These are phyloP conservation scores for Tetrahymena malaccensis DNA, from an alignment of 73 alveolate genomes.

Conservation along the genomic window DNA sequence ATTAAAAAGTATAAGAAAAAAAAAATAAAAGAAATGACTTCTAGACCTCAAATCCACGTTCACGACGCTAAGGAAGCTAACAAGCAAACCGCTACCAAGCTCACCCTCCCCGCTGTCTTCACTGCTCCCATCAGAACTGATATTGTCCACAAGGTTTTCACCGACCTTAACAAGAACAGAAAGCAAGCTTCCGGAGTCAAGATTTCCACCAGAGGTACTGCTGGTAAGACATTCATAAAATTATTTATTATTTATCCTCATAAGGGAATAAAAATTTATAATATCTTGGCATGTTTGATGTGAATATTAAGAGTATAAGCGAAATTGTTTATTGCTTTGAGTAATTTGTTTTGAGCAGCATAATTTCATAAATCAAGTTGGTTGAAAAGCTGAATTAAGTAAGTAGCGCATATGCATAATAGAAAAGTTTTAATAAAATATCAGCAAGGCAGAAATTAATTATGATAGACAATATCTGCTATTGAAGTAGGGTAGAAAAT, in stretches of 20 bases:
- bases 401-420: background rate
- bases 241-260: background rate
- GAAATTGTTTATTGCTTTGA: background rate
- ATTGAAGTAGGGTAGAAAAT: background rate
- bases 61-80: slow-evolving; percentile 52
- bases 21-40: slow-evolving; percentile 53
- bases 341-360: background rate
- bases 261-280: background rate
- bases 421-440: background rate
- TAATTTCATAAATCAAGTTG: background rate
- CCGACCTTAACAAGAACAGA: slow-evolving; percentile 90
- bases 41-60: slow-evolving; percentile 77
- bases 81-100: slow-evolving; percentile 63
- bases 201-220: slow-evolving; percentile 37
- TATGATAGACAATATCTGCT: background rate
- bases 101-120: slow-evolving; percentile 93
- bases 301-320: too few species aligned
- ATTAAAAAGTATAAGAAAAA: background rate
- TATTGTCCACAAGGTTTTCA: slow-evolving; percentile 91
- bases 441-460: background rate
- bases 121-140: slow-evolving; percentile 97
- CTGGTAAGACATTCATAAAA: slow-evolving; percentile 30
- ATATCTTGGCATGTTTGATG: background rate
- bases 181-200: slow-evolving; percentile 94
- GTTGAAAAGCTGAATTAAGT: background rate